Evolutionary conservation across 352 stramenopile species (phyloP).

Genomic region (Pythium aphanidermatum): DNA sequence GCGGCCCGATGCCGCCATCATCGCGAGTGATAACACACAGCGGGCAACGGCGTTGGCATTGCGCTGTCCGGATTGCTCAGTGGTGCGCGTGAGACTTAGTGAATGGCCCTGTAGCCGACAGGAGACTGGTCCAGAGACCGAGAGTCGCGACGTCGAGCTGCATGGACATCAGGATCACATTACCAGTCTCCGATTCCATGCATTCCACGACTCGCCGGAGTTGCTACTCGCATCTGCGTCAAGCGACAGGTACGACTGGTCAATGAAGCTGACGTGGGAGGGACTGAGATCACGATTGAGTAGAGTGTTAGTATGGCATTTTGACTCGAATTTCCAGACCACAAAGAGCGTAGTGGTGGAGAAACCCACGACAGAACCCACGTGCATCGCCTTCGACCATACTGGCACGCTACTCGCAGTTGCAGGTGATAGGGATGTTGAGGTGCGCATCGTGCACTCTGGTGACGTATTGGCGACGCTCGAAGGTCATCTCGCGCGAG

Average conservation of each 20-base stretch:
- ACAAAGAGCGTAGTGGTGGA: constrained; percentile 36
- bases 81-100: constrained; percentile 37
- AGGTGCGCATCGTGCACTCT: constrained; percentile 48
- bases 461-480: constrained; percentile 54
- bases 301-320: constrained; percentile 62
- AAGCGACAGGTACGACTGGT: constrained; percentile 59
- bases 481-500: constrained; percentile 58
- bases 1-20: constrained; percentile 31
- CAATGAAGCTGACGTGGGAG: too few species aligned
- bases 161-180: constrained; percentile 41
- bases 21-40: constrained; percentile 23
- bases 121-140: constrained; percentile 23
- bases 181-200: constrained; percentile 28
- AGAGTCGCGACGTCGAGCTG: constrained; percentile 36
- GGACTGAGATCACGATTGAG: not conserved
- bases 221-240: constrained; percentile 55
- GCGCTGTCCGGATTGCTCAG: constrained; percentile 36
- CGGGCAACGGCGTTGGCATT: constrained; percentile 26
- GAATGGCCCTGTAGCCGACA: constrained; percentile 13
- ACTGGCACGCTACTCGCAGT: constrained; percentile 57
- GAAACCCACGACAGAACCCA: constrained; percentile 31
- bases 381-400: constrained; percentile 53
- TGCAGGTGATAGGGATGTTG: constrained; percentile 38
- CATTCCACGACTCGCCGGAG: constrained; percentile 14
- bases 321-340: constrained; percentile 24